Percentiles rank a stretch among this genome's conserved stretches.
These are phyloP conservation scores for Rubia yunnanensis DNA, from an alignment of 257 asterid genomes.

Conservation along the genomic window DNA sequence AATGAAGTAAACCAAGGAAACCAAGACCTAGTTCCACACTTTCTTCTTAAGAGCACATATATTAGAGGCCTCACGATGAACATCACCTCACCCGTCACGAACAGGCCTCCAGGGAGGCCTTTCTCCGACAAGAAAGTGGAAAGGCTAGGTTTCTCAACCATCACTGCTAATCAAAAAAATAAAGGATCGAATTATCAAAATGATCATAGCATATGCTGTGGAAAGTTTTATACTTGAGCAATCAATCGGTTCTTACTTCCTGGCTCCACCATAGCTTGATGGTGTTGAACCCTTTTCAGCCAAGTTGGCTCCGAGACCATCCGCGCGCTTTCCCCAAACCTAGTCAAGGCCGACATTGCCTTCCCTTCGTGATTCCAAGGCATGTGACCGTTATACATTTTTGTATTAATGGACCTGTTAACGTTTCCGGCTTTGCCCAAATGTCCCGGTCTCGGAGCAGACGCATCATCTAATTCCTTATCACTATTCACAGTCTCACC, in stretches of 20 bases:
- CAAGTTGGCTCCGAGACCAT: slow-evolving; percentile 66
- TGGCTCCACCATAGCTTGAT: slow-evolving; percentile 59
- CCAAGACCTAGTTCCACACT: slow-evolving; percentile 71
- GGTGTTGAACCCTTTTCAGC: slow-evolving; percentile 68
- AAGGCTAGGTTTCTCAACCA: slow-evolving; percentile 40
- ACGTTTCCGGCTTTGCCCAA: slow-evolving; percentile 28
- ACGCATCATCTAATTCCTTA: slow-evolving; percentile 27
- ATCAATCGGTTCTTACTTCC: slow-evolving; percentile 27
- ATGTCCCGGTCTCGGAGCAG: slow-evolving; percentile 22
- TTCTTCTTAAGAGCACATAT: slow-evolving; percentile 68
- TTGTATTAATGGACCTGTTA: slow-evolving; percentile 30
- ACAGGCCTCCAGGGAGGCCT: slow-evolving; percentile 69
- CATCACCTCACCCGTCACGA: slow-evolving; percentile 78
- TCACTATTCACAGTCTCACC: slow-evolving; percentile 59
- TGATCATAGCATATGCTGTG: neutral
- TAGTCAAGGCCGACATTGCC: slow-evolving; percentile 84
- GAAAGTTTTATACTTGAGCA: neutral
- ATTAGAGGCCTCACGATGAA: slow-evolving; percentile 73
- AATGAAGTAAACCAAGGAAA: slow-evolving; percentile 81
- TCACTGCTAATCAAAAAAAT: slow-evolving; percentile 28
- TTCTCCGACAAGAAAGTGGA: slow-evolving; percentile 55
- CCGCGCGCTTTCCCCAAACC: slow-evolving; percentile 76
- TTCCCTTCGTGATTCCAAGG: slow-evolving; percentile 72
- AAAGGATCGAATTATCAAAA: neutral
- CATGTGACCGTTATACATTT: slow-evolving; percentile 30